Evolutionary conservation across 2,329 filamentous ascomycete species (phyloP).

Genomic region (Orbilia javanica): DNA sequence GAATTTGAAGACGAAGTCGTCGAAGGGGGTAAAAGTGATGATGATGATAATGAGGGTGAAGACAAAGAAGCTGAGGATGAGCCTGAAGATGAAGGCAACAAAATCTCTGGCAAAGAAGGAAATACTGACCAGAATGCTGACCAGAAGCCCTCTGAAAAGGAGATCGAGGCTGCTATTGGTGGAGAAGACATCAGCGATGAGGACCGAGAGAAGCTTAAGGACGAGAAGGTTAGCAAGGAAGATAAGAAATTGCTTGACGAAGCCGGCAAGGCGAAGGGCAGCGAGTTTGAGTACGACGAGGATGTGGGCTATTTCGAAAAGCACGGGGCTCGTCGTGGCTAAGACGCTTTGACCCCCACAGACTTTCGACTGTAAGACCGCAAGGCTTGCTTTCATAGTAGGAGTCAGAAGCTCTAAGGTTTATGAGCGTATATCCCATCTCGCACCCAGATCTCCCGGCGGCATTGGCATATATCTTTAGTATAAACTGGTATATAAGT

Average conservation of each 20-base stretch:
- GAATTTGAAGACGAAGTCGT: neutral
- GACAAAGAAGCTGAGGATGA: neutral
- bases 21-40: neutral
- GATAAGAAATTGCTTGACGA: neutral
- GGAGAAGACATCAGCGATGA: slow-evolving; percentile 1
- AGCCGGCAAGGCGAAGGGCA: neutral
- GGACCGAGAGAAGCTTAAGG: neutral
- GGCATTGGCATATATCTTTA: no score
- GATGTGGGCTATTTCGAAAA: neutral
- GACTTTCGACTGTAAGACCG: neutral
- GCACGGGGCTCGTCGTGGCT: neutral
- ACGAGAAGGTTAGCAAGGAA: neutral
- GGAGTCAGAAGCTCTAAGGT: neutral
- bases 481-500: no score
- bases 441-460: no score
- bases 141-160: neutral
- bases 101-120: neutral
- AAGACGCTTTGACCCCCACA: neutral
- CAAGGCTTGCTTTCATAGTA: neutral
- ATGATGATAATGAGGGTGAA: neutral
- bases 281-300: neutral
- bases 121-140: neutral
- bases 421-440: no score
- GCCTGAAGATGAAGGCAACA: neutral
- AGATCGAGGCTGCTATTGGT: slow-evolving; percentile 8